Conservation (phyloP, 768 basidiomycete species). For the Pluteus cervinus region DNA sequence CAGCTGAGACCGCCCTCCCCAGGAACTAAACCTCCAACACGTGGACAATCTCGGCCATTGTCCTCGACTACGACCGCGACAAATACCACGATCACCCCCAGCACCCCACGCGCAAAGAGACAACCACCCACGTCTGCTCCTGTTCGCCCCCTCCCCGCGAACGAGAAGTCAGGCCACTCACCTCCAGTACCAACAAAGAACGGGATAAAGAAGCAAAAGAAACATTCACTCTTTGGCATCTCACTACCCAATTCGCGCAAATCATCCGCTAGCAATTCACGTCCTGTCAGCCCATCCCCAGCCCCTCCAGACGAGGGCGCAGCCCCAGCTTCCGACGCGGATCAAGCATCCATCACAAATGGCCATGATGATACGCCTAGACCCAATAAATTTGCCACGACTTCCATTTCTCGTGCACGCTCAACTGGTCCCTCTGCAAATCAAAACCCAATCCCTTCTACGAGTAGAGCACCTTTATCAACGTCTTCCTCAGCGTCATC, state of each 20-base stretch:
- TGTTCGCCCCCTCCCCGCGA: constrained; percentile 13
- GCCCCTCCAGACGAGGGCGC: too few relatives aligned
- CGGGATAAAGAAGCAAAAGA: constrained; percentile 17
- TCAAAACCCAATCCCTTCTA: too few relatives aligned
- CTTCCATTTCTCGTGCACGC: too few relatives aligned
- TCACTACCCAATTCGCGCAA: constrained; percentile 31
- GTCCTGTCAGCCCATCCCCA: constrained; percentile 25
- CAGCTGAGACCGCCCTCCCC: constrained; percentile 14
- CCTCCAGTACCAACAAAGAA: constrained; percentile 2
- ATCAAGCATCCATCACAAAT: too few relatives aligned
- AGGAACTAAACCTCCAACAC: constrained; percentile 40
- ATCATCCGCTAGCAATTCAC: constrained; percentile 20
- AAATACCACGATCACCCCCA: constrained; percentile 54
- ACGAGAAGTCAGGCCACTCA: constrained; percentile 5
- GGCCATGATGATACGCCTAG: too few relatives aligned
- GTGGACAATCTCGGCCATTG: constrained; percentile 54
- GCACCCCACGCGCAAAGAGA: constrained; percentile 37
- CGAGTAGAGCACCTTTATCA: too few relatives aligned
- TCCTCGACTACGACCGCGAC: constrained; percentile 62
- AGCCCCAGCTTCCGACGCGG: too few relatives aligned
- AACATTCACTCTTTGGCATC: constrained; percentile 42
- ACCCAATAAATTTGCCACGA: too few relatives aligned
- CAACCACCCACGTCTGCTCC: constrained; percentile 20
- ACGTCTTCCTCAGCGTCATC: too few relatives aligned
- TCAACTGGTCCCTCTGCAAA: too few relatives aligned